Base-by-base conservation (phyloP, 352 stramenopile genomes). In the Aphanomyces cochlioides region DNA sequence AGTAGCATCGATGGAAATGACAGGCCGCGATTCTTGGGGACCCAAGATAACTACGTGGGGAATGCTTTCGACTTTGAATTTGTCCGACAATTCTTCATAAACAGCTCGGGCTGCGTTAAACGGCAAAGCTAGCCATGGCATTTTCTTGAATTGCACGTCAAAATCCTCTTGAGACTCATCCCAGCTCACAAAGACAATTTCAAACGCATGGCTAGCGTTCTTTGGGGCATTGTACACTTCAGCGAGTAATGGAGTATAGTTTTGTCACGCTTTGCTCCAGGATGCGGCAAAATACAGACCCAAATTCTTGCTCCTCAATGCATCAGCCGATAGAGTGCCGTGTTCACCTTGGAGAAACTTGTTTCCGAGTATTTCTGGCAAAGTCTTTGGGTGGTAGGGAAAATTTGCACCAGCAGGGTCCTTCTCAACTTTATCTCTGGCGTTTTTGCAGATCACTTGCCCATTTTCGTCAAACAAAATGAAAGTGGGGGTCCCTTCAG, bases 401-500 rank as follows among this genome's bases (percentile, higher is more conserved):
- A 67, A 67, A 8, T 7, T 2, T 28, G 28, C 4, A 3, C 59
- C 59, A 56, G 54, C 38, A 7, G 40, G 59, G 40, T 67, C 59
- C 15, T 81, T 77, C 56, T 90, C 77, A 21, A 90, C 76, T 66
- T 93, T 86, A 59, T 89, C 89, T 43, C 88, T 79, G 13, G 83
- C 88, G 53, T 95, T 78, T 56, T 88, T 79, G 39, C 82, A 89
- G 74, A 95, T 86, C 15, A 93, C 19, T 45, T 93, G 79, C 60
- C 82, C 82, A 65, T 95, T 81, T 45, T 72, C 66, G 69, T 95
- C 85, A 72, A 98, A 78, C 66, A 98, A 93, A 45, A 97, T 80
- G 36, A 98, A 78, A 73, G 85, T 89, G 48, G 95, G 95, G 80
- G 98, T 96, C 28, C 88, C 89, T n/a, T 76, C 85, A 69, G 97